Base-by-base conservation (phyloP, 1,139 yeast species). In the Hansenula lynferdii region DNA sequence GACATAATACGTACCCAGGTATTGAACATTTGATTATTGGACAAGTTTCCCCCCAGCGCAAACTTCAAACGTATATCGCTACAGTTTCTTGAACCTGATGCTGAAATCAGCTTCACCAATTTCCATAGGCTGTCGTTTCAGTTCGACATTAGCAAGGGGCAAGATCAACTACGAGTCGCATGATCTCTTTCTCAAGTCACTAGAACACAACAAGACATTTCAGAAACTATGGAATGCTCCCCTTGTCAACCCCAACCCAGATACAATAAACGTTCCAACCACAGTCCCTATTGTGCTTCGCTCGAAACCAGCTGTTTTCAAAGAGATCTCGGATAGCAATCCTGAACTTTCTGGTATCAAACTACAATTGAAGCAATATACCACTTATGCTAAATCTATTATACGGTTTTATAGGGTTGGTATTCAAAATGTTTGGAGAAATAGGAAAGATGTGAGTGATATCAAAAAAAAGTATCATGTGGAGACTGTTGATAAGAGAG, bases 381-480 rank as follows among this genome's bases (percentile, higher is more conserved):
- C 55, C 8, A 60, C 60, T 0, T 74, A 65, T 49, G 74, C 68
- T 17, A 72, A 70, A 49, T 44, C 60, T 0, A 45, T 74, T 35
- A 51, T 68, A 25, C 46, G 48, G 3, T 80, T 80, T 54, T 78
- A 77, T 58, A 72, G 71, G 44, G 50, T 56, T 0, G 86, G 85
- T 1, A 64, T 77, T 3, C 48, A 54, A 12, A 75, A 73, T 47
- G 72, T 77, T 1, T 77, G 80, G 78, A 59, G 62, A 33, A 66
- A 72, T 34, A 52, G 56, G 24, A 53, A 51, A 25, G 42, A 44
- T 7, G 54, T 58, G 12, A 58, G 53, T 8, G 25, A 41, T 5
- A 38, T 71, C 28, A 53, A 53, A 27, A 28, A 47, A 4, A 47
- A 51, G 17, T 53, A 45, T 29, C 40, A 42, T 28, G 30, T 45